Evolutionary conservation across 768 basidiomycete species (phyloP).

Genomic region (Sutorius australiensis): DNA sequence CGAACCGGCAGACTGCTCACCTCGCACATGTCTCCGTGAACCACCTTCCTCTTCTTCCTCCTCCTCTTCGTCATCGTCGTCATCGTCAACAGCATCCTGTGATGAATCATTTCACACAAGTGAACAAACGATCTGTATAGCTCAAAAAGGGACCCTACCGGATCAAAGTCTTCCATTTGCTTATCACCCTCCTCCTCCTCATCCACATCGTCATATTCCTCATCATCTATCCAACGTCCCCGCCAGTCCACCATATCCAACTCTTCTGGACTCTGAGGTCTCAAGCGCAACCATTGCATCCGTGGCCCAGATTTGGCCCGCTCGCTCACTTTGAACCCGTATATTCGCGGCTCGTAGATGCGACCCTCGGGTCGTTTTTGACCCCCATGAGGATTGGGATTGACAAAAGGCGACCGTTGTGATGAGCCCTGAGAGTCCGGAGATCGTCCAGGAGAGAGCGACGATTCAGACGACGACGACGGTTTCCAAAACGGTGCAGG

Average conservation of each 20-base stretch:
- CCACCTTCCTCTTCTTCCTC: constrained; percentile 32
- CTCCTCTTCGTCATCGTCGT: constrained; percentile 55
- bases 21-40: constrained; percentile 30
- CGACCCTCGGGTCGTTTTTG: constrained; percentile 85
- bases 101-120: constrained; percentile 2
- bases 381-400: constrained; percentile 85
- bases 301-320: constrained; percentile 91
- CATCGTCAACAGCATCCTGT: constrained; percentile 55
- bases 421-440: constrained; percentile 50
- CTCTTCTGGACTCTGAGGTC: constrained; percentile 77
- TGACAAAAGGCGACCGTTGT: constrained; percentile 61
- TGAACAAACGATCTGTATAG: constrained; percentile 7
- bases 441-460: constrained; percentile 54
- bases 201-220: constrained; percentile 67
- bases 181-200: constrained; percentile 55
- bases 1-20: constrained; percentile 36
- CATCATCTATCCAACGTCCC: constrained; percentile 82
- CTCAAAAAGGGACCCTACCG: constrained; percentile 40
- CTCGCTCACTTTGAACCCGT: constrained; percentile 97
- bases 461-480: constrained; percentile 45
- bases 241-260: constrained; percentile 88
- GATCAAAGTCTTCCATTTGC: constrained; percentile 85
- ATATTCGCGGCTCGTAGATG: constrained; percentile 89
- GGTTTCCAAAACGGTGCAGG: constrained; percentile 90
- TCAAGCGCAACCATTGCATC: constrained; percentile 92